Evolutionary conservation across 257 asterid species (phyloP), one percentile per base, ranked within the genome.

Genomic region (Solanum corneliomulleri): DNA sequence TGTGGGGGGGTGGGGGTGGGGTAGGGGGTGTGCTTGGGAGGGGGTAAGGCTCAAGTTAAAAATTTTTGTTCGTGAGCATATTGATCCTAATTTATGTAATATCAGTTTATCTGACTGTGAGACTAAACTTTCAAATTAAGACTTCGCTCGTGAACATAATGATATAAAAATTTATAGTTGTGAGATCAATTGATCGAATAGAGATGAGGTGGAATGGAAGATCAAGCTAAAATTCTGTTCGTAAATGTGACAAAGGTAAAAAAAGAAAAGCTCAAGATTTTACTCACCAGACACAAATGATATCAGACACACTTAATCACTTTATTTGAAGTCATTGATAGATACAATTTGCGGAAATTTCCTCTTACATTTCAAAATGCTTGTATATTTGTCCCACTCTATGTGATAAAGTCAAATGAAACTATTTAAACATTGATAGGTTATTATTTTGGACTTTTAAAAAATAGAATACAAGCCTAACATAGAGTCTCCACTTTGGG

Each of bases 191-290:
- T 62, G 16, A 0, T 10, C 33, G 1, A 62, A 62, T 0, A n/a
- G 2, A 62, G 1, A 23, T 0, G 3, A 8, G 9, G 0, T 10
- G 70, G 0, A 58, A 0, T 62, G 31, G 7, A 15, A 2, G 70
- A 11, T n/a, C 3, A 5, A n/a, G 16, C 1, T n/a, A 62, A 62
- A 0, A 62, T n/a, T 62, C 0, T 62, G 4, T 25, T 62, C 3
- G 31, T 62, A 15, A 62, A 25, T 2, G 3, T 62, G 2, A 23
- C 4, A 18, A 52, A 52, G 9, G 2, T 16, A 3, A 0, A 52
- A 52, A 23, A 18, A 9, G 10, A 52, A 9, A 18, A 23, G 62
- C 23, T 52, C 4, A 16, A 52, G 10, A 52, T 16, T 16, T 52
- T 52, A 52, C 0, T 52, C 10, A 52, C 9, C 1, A 49, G 3